Evolutionary conservation across 148 eudicot species (phyloP).

Genomic region (Heliosperma pusillum): DNA sequence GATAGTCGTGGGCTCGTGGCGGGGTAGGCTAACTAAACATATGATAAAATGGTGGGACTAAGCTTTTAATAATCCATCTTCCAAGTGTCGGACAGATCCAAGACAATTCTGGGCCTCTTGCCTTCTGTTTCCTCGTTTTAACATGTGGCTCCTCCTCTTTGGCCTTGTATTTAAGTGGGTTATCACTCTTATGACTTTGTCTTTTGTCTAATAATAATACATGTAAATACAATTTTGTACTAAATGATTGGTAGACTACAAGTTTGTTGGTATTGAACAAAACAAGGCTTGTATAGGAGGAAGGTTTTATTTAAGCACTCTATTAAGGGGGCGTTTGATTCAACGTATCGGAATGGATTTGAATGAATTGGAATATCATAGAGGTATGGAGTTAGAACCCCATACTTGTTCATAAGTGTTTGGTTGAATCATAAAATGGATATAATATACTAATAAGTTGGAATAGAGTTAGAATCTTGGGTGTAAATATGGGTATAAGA

Average conservation of each 20-base stretch:
- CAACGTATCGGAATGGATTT: too few relatives aligned
- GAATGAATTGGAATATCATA: too few relatives aligned
- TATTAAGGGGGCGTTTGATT: too few relatives aligned
- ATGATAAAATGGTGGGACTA: slow-evolving; percentile 2
- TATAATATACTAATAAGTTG: too few relatives aligned
- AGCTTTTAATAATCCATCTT: not conserved
- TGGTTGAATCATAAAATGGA: too few relatives aligned
- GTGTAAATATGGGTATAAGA: too few relatives aligned
- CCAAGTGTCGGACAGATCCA: slow-evolving; percentile 26
- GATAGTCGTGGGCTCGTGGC: too few relatives aligned
- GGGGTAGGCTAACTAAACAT: too few relatives aligned
- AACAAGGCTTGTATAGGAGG: not conserved
- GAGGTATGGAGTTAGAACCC: too few relatives aligned
- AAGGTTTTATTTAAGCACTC: too few relatives aligned
- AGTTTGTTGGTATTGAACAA: not conserved
- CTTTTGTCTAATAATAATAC: not conserved
- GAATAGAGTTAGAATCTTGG: too few relatives aligned
- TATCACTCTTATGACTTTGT: not conserved
- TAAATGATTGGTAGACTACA: not conserved
- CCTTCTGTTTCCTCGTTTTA: slow-evolving; percentile 12
- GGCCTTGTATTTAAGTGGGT: not conserved
- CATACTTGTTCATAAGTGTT: too few relatives aligned
- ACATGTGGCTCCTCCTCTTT: slow-evolving; percentile 22
- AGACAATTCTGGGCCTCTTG: slow-evolving; percentile 31
- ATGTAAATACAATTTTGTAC: not conserved